Base-by-base conservation (phyloP, 192 early-diverging fungal species). In the Chytriomyces confervae region DNA sequence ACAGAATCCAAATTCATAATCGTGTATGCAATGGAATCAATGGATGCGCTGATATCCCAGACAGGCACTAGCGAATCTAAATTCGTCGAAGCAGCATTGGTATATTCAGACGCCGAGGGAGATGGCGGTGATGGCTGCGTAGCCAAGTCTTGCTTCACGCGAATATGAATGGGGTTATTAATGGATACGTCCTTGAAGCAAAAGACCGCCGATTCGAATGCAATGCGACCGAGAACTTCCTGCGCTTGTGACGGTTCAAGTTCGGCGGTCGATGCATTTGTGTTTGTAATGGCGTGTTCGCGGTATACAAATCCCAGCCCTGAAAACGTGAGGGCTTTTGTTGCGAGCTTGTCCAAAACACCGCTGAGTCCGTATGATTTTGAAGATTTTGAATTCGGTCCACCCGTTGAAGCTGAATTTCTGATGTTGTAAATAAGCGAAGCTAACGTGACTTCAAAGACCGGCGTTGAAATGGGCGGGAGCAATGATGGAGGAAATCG, bases 101-200 rank as follows among this genome's bases (percentile, higher is more conserved):
- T 23, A 36, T 36, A 36, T 36, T 36, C 29, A 36, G 29, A 36
- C 29, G 29, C 29, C 29, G 29, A 36, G 29, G 29, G 29, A 36
- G 29, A 36, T 36, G 29, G 13, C 23, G 43, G 23, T 18, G n/a
- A n/a, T 13, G 0, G 66, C 11, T 45, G 43, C 10, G n/a, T 13
- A 23, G 27, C 69, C 23, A 72, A 61, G 23, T 72, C 51, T 36
- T 60, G 69, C 36, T 57, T 72, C 23, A 72, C 69, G 50, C n/a
- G 13, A 23, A 72, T 7, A 44, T 60, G 20, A n/a, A 72, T 61
- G 23, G 44, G 27, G 27, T 61, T 61, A 13, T 51, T 24, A 9
- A 72, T 29, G 18, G 8, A 47, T 16, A 16, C n/a, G 57, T 61
- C 69, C 7, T 57, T 50, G 23, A 51, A 23, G 9, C 20, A 16